These are phyloP conservation scores for Colletotrichum agaves DNA, from an alignment of 2,329 filamentous ascomycete species.

Conservation along the genomic window DNA sequence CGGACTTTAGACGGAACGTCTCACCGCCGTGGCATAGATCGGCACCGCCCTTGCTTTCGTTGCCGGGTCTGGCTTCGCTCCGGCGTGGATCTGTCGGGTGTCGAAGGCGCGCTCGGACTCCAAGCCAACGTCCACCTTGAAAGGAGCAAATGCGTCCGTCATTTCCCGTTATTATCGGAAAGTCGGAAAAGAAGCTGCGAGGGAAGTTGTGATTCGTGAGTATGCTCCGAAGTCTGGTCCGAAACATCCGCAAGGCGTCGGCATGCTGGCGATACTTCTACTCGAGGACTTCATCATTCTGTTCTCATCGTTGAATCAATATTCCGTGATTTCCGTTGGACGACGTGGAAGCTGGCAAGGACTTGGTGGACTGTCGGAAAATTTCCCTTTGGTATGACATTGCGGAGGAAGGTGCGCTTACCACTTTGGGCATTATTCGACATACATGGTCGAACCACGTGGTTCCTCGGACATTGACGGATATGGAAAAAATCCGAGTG, in stretches of 20 bases:
- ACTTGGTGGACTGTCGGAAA: background rate
- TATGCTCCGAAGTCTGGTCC: background rate
- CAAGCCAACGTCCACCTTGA: background rate
- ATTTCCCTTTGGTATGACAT: background rate
- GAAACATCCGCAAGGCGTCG: background rate
- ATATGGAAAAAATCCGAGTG: background rate
- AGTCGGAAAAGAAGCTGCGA: background rate
- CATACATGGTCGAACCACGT: background rate
- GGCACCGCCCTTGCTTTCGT: background rate
- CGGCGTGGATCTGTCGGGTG: background rate
- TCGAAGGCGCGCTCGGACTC: background rate
- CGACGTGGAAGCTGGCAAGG: background rate
- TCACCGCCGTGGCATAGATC: background rate
- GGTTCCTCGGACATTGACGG: background rate
- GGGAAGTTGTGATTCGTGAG: background rate
- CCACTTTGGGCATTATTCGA: background rate
- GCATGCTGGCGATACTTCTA: slow-evolving; percentile 1
- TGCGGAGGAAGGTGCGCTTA: background rate
- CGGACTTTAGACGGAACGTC: background rate
- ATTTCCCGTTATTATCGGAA: background rate
- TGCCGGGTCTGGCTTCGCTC: background rate
- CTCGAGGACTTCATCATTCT: background rate
- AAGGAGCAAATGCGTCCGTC: background rate
- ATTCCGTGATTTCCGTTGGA: background rate
- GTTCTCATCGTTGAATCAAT: background rate